Conservation (phyloP, 148 eudicot genomes). For the Vaccinium corymbosum region DNA sequence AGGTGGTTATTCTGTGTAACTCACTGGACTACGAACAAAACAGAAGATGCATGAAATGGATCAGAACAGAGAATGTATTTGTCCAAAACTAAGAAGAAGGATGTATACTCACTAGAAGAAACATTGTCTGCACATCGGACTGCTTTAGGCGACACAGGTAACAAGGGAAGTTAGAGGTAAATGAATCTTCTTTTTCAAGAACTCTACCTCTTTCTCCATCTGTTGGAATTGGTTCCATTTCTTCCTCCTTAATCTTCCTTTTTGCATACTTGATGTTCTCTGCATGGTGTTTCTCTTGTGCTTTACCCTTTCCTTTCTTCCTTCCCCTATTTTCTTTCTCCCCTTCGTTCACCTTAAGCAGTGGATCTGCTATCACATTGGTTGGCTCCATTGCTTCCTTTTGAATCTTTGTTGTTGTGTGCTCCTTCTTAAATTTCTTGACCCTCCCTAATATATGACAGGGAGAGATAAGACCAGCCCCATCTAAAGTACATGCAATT, state of each 20-base stretch:
- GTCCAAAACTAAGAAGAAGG: background rate
- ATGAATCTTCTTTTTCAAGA: background rate
- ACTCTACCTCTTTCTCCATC: background rate
- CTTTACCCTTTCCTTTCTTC: background rate
- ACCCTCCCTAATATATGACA: background rate
- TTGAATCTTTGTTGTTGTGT: background rate
- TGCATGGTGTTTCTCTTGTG: background rate
- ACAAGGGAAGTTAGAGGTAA: conserved; percentile 9
- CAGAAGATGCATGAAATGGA: background rate
- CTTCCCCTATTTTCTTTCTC: background rate
- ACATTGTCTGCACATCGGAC: background rate
- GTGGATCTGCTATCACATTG: background rate
- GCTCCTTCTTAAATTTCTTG: background rate
- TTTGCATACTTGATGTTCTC: background rate
- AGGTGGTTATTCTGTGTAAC: background rate
- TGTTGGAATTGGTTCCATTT: background rate
- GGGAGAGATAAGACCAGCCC: background rate
- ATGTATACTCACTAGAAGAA: conserved; percentile 2
- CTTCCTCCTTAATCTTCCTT: background rate
- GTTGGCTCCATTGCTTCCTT: background rate
- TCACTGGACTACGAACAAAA: background rate
- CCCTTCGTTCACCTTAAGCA: background rate
- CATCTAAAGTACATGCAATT: background rate
- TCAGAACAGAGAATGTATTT: background rate
- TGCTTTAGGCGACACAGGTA: background rate